Conservation (phyloP, 179 eudicot genomes). For the Amaranthus tricolor region DNA sequence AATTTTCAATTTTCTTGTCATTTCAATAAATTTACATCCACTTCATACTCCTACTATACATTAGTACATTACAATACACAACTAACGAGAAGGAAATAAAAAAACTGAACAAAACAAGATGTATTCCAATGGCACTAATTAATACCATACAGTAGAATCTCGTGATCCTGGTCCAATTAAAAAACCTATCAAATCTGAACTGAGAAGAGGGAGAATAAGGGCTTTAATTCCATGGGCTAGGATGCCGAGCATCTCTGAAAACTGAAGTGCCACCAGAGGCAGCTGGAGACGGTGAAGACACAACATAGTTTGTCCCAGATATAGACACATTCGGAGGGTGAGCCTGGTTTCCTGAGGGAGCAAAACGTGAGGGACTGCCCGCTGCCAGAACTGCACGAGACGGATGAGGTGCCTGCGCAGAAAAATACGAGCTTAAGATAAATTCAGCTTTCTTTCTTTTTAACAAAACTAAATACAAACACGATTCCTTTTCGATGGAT, state of each 20-base stretch:
- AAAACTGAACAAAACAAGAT: constrained; percentile 6
- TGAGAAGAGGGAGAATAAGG: neutral
- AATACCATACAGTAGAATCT: neutral
- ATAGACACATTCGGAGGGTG: constrained; percentile 55
- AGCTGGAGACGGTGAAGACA: constrained; percentile 97
- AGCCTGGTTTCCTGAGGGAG: constrained; percentile 63
- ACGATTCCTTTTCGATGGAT: neutral
- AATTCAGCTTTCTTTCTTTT: neutral
- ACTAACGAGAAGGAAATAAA: neutral
- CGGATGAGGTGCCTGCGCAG: constrained; percentile 57
- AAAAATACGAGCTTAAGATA: neutral
- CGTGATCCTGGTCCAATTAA: neutral
- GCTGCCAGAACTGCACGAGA: constrained; percentile 53
- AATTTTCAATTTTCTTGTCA: too few species aligned
- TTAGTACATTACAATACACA: too few species aligned
- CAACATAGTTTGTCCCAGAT: constrained; percentile 69
- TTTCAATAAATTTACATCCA: too few species aligned
- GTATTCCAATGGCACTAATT: constrained; percentile 2
- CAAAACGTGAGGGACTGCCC: constrained; percentile 86
- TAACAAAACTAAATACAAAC: neutral
- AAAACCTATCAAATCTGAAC: constrained; percentile 1
- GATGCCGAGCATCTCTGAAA: constrained; percentile 69
- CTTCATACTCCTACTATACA: too few species aligned
- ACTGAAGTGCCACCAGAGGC: constrained; percentile 91
- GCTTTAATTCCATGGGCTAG: constrained; percentile 71